These are phyloP conservation scores for Verbascum thapsus DNA, from an alignment of 257 asterid species.

Conservation along the genomic window DNA sequence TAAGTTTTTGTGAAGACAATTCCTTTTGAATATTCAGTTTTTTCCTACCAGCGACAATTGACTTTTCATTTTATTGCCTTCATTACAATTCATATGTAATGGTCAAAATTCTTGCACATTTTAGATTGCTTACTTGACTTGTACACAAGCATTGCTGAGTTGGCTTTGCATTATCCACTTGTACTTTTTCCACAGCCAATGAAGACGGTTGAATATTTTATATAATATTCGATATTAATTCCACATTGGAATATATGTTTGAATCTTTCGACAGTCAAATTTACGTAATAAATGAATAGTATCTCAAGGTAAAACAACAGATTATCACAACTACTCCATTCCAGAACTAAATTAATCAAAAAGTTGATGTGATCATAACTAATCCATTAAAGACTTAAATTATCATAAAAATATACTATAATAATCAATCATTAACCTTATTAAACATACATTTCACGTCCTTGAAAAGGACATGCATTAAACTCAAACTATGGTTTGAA, in stretches of 20 bases:
- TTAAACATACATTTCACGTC: too few species aligned
- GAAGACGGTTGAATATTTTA: too few species aligned
- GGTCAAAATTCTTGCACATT: constrained; percentile 3
- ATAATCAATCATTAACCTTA: background rate
- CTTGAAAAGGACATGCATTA: too few species aligned
- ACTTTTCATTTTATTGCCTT: constrained; percentile 20
- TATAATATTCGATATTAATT: too few species aligned
- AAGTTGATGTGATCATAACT: constrained; percentile 22
- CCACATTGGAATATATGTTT: too few species aligned
- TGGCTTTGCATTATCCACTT: constrained; percentile 20
- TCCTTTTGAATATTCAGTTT: background rate
- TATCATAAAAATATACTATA: background rate
- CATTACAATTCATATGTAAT: background rate
- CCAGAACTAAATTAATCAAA: background rate
- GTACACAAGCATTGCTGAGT: constrained; percentile 12
- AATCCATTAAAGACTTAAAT: background rate
- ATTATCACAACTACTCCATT: constrained; percentile 12
- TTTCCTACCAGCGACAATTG: constrained; percentile 24
- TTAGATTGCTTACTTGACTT: background rate
- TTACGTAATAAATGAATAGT: too few species aligned
- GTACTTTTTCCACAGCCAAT: background rate
- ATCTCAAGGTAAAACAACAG: too few species aligned
- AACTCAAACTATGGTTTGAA: too few species aligned
- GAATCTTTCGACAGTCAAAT: too few species aligned
- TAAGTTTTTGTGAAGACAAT: constrained; percentile 11